Conservation (phyloP, 208 protist genomes). For the Leishmania guyanensis region DNA sequence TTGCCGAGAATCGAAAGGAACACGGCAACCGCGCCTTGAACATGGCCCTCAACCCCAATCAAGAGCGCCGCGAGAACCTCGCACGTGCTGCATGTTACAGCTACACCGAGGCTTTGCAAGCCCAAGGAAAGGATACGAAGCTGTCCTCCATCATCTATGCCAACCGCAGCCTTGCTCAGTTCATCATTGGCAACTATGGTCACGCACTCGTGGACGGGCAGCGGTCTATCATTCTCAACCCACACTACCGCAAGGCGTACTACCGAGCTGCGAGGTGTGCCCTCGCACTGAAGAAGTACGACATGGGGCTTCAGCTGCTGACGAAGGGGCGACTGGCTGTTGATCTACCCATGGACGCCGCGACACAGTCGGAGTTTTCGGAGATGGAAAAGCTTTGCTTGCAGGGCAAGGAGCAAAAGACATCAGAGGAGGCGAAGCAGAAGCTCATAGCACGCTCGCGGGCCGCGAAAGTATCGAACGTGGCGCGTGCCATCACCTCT, state of each 20-base stretch:
- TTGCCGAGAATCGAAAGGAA: constrained; percentile 86
- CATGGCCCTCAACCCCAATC: constrained; percentile 74
- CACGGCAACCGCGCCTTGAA: constrained; percentile 81
- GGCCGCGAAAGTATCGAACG: constrained; percentile 66
- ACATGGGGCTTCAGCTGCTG: constrained; percentile 67
- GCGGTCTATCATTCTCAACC: constrained; percentile 79
- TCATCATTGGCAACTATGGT: constrained; percentile 89
- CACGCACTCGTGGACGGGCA: constrained; percentile 85
- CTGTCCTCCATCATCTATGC: constrained; percentile 79
- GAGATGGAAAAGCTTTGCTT: constrained; percentile 54
- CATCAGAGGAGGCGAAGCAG: constrained; percentile 41
- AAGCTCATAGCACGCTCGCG: constrained; percentile 34
- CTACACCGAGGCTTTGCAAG: constrained; percentile 88
- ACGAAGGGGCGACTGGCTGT: constrained; percentile 40
- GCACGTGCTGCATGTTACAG: constrained; percentile 76
- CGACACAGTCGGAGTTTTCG: constrained; percentile 48
- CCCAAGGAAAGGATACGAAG: constrained; percentile 70
- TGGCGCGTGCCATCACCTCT: constrained; percentile 66
- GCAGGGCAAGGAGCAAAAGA: constrained; percentile 23
- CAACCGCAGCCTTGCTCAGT: constrained; percentile 85
- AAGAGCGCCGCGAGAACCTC: constrained; percentile 81
- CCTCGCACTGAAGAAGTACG: constrained; percentile 74
- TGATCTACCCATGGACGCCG: constrained; percentile 40
- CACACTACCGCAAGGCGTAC: constrained; percentile 84
- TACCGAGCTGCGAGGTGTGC: constrained; percentile 84